A percentile compares a stretch with the other conserved stretches of the same genome.
These are phyloP conservation scores for Scenedesmus sp. DNA, from an alignment of 163 green algal species.

Conservation along the genomic window DNA sequence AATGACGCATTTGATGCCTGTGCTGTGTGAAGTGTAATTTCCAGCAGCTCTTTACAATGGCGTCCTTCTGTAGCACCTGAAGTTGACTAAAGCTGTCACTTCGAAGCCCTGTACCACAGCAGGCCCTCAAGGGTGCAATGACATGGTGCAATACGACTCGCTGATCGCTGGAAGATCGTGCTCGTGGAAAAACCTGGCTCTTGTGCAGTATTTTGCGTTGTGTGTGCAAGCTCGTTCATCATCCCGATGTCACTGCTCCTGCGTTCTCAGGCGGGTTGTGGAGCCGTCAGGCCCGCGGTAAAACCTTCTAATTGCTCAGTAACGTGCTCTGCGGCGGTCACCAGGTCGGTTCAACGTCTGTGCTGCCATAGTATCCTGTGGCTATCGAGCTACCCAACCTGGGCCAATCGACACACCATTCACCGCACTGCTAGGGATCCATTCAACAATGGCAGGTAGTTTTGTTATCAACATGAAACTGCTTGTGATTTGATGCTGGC, in stretches of 20 bases:
- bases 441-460: too few relatives aligned
- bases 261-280: neutral
- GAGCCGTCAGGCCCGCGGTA: neutral
- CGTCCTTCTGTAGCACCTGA: too few relatives aligned
- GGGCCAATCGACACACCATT: neutral
- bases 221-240: neutral
- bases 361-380: neutral
- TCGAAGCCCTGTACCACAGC: neutral
- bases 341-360: neutral
- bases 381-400: neutral
- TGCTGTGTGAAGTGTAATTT: too few relatives aligned
- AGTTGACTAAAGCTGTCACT: neutral
- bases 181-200: neutral
- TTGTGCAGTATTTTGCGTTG: neutral
- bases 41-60: too few relatives aligned
- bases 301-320: neutral
- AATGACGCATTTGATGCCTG: too few relatives aligned
- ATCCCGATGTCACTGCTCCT: slow-evolving; percentile 3
- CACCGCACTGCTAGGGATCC: neutral
- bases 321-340: neutral
- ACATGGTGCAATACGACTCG: neutral
- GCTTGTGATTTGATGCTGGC: neutral
- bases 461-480: neutral
- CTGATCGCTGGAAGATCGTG: neutral
- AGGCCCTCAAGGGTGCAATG: neutral